Conservation (phyloP, 805 yeast genomes). For the Cyberlindnera xylosilytica region DNA sequence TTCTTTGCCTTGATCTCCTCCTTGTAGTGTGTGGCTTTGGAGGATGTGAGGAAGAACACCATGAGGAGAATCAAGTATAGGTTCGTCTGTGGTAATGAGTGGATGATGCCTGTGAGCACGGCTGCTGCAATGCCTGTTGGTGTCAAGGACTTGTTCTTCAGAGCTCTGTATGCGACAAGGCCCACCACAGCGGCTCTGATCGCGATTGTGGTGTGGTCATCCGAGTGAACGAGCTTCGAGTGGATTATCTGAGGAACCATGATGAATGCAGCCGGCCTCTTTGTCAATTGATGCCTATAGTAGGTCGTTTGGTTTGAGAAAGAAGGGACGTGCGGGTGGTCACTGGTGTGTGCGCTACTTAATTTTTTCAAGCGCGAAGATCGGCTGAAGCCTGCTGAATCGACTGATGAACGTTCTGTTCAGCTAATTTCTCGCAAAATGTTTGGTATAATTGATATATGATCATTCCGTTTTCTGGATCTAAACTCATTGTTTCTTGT, state of each 20-base stretch:
- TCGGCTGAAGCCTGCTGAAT: no score
- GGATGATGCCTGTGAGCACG: conserved; percentile 36
- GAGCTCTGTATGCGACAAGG: conserved; percentile 27
- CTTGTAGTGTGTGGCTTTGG: conserved; percentile 38
- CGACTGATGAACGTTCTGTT: no score
- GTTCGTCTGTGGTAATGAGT: conserved; percentile 35
- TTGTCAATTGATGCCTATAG: no score
- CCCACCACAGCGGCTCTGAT: conserved; percentile 14
- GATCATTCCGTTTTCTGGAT: no score
- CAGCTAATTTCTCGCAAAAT: no score
- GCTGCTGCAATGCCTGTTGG: conserved; percentile 36
- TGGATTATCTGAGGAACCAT: not conserved
- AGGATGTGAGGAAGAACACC: conserved; percentile 36
- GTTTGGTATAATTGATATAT: no score
- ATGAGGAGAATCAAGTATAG: conserved; percentile 32
- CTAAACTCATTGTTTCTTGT: no score
- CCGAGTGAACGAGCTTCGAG: not conserved
- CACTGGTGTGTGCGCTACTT: no score
- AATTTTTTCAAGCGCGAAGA: no score
- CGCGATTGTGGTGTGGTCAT: conserved; percentile 11
- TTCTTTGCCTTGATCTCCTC: conserved; percentile 32
- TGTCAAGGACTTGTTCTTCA: conserved; percentile 35
- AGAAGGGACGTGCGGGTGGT: no score
- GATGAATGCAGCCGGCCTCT: no score
- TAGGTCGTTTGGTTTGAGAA: no score